Conservation (phyloP, 2,329 filamentous ascomycete genomes). For the Aspergillus sp. region DNA sequence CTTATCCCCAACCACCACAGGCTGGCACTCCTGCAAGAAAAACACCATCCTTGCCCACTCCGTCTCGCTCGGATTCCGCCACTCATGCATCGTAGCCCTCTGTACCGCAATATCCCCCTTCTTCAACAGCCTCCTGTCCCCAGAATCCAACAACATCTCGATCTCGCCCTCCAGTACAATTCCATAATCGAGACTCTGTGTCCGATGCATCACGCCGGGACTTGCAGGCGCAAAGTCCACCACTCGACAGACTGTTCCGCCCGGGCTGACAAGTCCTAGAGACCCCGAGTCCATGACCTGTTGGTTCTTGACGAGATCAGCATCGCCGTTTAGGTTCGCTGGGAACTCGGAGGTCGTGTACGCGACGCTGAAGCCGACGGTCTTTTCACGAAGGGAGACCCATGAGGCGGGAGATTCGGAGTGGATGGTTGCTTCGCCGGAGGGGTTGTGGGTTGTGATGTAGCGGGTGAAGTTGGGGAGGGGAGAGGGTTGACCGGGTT, state of each 20-base stretch:
- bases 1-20: slow-evolving; percentile 21
- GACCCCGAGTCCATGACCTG: slow-evolving; percentile 22
- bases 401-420: slow-evolving; percentile 30
- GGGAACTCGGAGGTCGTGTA: slow-evolving; percentile 43
- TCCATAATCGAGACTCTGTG: slow-evolving; percentile 56
- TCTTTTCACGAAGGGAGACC: slow-evolving; percentile 25
- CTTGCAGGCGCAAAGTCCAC: slow-evolving; percentile 51
- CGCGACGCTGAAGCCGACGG: slow-evolving; percentile 41
- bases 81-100: slow-evolving; percentile 56
- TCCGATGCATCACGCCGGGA: slow-evolving; percentile 52
- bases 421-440: slow-evolving; percentile 39
- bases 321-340: slow-evolving; percentile 34
- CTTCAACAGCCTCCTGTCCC: slow-evolving; percentile 47
- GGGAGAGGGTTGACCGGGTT: slow-evolving; percentile 14
- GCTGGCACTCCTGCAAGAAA: slow-evolving; percentile 29
- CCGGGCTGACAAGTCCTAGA: slow-evolving; percentile 38
- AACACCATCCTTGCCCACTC: slow-evolving; percentile 51
- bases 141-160: slow-evolving; percentile 54
- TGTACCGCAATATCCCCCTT: slow-evolving; percentile 58
- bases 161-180: slow-evolving; percentile 56
- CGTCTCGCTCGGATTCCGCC: slow-evolving; percentile 50
- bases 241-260: slow-evolving; percentile 46
- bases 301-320: slow-evolving; percentile 36
- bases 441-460: slow-evolving; percentile 39
- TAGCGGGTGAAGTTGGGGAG: slow-evolving; percentile 30